Evolutionary conservation across 2,329 filamentous ascomycete species (phyloP), one percentile per base, ranked within the genome.

Genomic region (Akanthomyces muscarius): DNA sequence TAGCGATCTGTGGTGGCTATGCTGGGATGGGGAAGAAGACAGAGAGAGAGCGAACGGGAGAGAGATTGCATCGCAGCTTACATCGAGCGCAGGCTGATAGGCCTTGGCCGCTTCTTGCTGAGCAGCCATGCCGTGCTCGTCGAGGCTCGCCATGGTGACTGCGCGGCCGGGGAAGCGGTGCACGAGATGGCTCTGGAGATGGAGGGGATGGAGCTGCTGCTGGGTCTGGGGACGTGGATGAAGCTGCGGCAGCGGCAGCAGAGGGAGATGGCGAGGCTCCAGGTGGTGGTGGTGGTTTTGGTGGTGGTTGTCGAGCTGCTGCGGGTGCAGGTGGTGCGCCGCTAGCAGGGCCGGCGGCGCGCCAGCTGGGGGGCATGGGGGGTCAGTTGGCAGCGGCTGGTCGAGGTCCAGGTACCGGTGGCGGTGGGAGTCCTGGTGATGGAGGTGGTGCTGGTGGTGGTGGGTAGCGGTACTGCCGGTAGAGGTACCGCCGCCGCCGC

Each of bases 101-200:
- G 84, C 80, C 62, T 81, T 76, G 11, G 86, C 86, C 36, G 86
- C 81, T 53, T 82, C 83, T 72, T 88, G 83, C 72, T 88, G 85
- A 59, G 84, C 84, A 47, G 78, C 80, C 60, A 86, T 74, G 65
- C 82, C 82, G 66, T 79, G 75, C 59, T 71, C 68, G 25, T 68
- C 67, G 57, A 72, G 69, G 18, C 72, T 72, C 44, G 75, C 73
- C 75, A 77, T 77, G 64, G 66, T 72, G 59, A 68, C 30, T 25
- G 42, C 11, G 54, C 52, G 53, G 38, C 47, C 38, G 6, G 44
- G 25, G 50, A 52, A 52, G 13, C 48, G 33, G 25, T 45, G 16
- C 10, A 16, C 21, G 30, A 33, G 41, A 25, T 63, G 48, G 14
- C 41, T 41, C 42, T 48, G 51, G 66, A 59, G 52, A n/a, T 30